Conservation (phyloP, 2,329 filamentous ascomycete species). For the Cladophialophora chaetospira region DNA sequence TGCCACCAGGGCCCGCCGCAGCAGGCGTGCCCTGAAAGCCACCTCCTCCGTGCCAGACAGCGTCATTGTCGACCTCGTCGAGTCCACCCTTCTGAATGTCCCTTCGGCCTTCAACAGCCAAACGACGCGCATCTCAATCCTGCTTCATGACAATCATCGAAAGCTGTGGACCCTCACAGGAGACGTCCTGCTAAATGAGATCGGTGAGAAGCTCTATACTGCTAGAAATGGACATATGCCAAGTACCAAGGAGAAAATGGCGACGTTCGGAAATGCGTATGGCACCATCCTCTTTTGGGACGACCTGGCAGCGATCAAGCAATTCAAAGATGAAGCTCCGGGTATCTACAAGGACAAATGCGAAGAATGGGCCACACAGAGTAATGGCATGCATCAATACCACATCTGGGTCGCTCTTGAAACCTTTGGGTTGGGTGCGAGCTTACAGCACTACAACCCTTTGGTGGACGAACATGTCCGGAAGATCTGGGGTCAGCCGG, state of each 20-base stretch:
- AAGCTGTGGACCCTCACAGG: slow-evolving; percentile 80
- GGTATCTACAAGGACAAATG: slow-evolving; percentile 79
- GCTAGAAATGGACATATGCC: slow-evolving; percentile 1
- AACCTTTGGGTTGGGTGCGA: slow-evolving; percentile 79
- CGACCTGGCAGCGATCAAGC: slow-evolving; percentile 63
- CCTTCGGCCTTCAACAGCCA: slow-evolving; percentile 89
- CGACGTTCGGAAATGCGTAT: slow-evolving; percentile 70
- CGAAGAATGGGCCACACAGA: slow-evolving; percentile 72
- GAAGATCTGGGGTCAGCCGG: slow-evolving; percentile 63
- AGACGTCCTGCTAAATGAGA: no score
- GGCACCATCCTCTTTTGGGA: slow-evolving; percentile 82
- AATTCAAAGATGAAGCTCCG: no score
- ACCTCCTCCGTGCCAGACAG: no score
- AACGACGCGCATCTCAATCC: slow-evolving; percentile 73
- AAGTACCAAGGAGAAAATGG: slow-evolving; percentile 65
- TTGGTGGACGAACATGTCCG: slow-evolving; percentile 73
- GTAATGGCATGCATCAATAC: slow-evolving; percentile 69
- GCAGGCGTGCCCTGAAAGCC: no score
- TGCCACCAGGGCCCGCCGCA: no score
- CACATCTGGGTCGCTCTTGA: slow-evolving; percentile 79
- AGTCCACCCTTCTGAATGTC: slow-evolving; percentile 67
- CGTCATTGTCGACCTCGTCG: no score
- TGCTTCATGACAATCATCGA: slow-evolving; percentile 79
- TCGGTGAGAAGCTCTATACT: not conserved
- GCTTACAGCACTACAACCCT: slow-evolving; percentile 91